Evolutionary conservation across 2,329 filamentous ascomycete genomes (phyloP).

Genomic region (Sodiomyces alkalinus): DNA sequence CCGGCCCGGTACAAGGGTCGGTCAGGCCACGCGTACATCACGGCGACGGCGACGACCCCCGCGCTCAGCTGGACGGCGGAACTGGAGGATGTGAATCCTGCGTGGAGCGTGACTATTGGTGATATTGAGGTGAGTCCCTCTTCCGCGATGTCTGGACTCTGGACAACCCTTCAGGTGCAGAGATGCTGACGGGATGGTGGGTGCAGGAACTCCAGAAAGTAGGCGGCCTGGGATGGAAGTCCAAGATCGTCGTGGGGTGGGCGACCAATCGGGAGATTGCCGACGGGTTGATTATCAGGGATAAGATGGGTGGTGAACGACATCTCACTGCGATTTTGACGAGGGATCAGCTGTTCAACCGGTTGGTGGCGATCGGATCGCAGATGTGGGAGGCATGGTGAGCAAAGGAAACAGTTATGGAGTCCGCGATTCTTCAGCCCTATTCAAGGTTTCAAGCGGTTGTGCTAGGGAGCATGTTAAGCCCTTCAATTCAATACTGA

Average conservation of each 20-base stretch:
- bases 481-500: no score
- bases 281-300: slow-evolving; percentile 56
- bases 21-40: slow-evolving; percentile 59
- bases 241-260: slow-evolving; percentile 70
- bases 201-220: slow-evolving; percentile 55
- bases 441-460: no score
- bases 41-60: slow-evolving; percentile 49
- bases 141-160: no score
- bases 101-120: slow-evolving; percentile 54
- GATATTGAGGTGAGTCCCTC: slow-evolving; percentile 36
- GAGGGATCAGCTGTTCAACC: slow-evolving; percentile 69
- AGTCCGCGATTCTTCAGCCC: no score
- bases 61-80: slow-evolving; percentile 51
- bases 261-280: slow-evolving; percentile 57
- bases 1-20: slow-evolving; percentile 54
- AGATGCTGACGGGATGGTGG: neutral
- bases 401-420: no score
- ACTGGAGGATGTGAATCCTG: slow-evolving; percentile 36
- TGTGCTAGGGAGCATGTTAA: no score
- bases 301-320: slow-evolving; percentile 36
- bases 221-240: slow-evolving; percentile 73
- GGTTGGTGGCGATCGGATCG: slow-evolving; percentile 56
- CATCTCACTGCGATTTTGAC: slow-evolving; percentile 57
- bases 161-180: no score
- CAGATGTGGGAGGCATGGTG: slow-evolving; percentile 77